A percentile compares a stretch with the other conserved stretches of the same genome.
These are phyloP conservation scores for Tolypocladium tundrense DNA, from an alignment of 2,329 filamentous ascomycete species.

Conservation along the genomic window DNA sequence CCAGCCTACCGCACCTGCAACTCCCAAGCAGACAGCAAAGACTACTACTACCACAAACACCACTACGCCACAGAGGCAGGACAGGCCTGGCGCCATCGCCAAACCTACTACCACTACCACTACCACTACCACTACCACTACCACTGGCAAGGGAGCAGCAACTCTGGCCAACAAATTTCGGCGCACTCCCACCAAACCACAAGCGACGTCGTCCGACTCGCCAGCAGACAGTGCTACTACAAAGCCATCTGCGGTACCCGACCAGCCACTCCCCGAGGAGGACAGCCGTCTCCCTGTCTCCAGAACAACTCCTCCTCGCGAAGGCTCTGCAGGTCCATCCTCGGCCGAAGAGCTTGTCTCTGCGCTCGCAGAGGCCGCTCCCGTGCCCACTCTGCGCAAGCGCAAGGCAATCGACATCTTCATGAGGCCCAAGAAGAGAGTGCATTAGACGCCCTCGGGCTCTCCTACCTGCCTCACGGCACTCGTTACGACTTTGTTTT, in stretches of 20 bases:
- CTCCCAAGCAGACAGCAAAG: neutral
- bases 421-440: slow-evolving; percentile 35
- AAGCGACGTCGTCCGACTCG: neutral
- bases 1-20: neutral
- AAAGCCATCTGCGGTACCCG: neutral
- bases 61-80: slow-evolving; percentile 9
- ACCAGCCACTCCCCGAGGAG: neutral
- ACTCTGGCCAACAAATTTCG: slow-evolving; percentile 7
- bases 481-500: neutral
- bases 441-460: neutral
- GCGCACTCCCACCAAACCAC: neutral
- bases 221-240: neutral
- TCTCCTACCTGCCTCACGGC: neutral
- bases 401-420: slow-evolving; percentile 39
- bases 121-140: neutral
- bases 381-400: slow-evolving; percentile 20
- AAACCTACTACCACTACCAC: neutral
- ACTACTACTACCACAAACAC: neutral
- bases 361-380: neutral
- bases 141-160: neutral
- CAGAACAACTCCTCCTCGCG: neutral
- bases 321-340: neutral
- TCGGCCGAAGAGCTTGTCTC: neutral
- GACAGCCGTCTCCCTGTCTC: neutral
- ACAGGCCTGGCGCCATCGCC: slow-evolving; percentile 2